Base-by-base conservation (phyloP, 805 yeast species). In the Candida easanensis region DNA sequence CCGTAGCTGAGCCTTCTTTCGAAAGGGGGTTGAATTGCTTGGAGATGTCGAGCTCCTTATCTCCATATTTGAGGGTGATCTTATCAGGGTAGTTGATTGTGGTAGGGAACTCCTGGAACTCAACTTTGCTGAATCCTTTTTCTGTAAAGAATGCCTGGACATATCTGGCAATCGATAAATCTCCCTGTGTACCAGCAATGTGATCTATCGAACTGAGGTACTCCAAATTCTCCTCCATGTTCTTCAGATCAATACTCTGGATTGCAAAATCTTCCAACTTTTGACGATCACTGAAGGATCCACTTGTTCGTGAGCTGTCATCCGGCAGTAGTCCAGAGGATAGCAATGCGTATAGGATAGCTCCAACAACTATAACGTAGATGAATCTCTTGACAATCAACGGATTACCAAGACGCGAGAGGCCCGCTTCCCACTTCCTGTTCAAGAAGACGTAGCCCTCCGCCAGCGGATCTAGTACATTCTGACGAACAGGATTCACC, bases 161-260 rank as follows among this genome's bases (percentile, higher is more conserved):
- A 58, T 82, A 88, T 45, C 74, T 70, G 2, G 88, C 82, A 28
- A 89, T 64, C 0, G 91, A 75, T 46, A 79, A 63, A 61, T 88
- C 97, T 16, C 96, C 98, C 14, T 79, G 76, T 2, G 97, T 83
- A 3, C 98, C 98, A 0, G 97, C 80, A 50, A 84, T 64, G 60
- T 89, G 97, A 3, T 81, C 81, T 62, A 91, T 69, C 18, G 77
- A 62, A 33, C 56, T 39, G 17, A 56, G 33, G 36, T 53, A 56
- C 42, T 56, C 58, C 25, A 56, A 33, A 5, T 49, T 46, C 52
- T 56, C 61, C 46, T 56, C 59, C 49, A 56, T 41, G 26, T 37
- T 38, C 19, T 76, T 72, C 6, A 70, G 61, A 54, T 80, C 84
- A 23, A 87, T 68, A 34, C 74, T 70, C n/a, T 64, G 61, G 25